These are phyloP conservation scores for Melastoma candidum DNA, from an alignment of 441 rosid genomes.

Conservation along the genomic window DNA sequence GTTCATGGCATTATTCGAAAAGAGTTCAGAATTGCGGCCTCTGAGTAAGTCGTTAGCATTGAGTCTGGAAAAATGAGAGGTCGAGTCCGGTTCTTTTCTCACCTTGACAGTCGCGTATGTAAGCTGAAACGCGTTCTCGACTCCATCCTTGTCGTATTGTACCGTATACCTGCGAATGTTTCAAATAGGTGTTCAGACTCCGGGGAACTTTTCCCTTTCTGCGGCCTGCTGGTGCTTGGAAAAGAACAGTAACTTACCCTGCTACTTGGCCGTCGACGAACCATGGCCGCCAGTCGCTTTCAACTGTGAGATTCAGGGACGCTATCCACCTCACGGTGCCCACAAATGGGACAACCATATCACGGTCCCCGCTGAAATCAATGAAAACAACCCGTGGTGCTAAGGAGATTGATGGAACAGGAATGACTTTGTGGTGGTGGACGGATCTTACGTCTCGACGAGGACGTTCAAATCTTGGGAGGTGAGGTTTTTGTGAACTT, in stretches of 20 bases:
- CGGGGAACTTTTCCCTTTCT: no score
- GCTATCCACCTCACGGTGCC: constrained; percentile 19
- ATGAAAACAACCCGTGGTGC: neutral
- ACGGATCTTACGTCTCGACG: constrained; percentile 16
- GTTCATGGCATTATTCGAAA: neutral
- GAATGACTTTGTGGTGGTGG: neutral
- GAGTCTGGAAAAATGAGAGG: neutral
- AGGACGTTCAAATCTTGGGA: constrained; percentile 10
- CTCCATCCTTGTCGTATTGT: constrained; percentile 11
- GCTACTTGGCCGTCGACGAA: constrained; percentile 22
- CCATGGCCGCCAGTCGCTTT: constrained; percentile 17
- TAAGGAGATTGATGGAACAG: neutral
- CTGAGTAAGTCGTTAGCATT: no score
- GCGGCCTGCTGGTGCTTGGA: no score
- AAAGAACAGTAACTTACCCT: constrained; percentile 11
- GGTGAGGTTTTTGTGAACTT: constrained; percentile 17
- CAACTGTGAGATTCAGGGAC: constrained; percentile 13
- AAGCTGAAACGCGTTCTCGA: constrained; percentile 15
- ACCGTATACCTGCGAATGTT: constrained; percentile 14
- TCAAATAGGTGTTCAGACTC: no score
- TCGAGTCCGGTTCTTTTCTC: neutral
- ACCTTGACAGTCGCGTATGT: constrained; percentile 25
- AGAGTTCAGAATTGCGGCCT: neutral
- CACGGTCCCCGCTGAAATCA: constrained; percentile 18
- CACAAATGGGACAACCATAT: constrained; percentile 21